Percentiles rank a stretch among this genome's conserved stretches.
phyloP scores from a whole-genome alignment of 2,329 filamentous ascomycete genomes.

The Hymenoscyphus infarciens region DNA sequence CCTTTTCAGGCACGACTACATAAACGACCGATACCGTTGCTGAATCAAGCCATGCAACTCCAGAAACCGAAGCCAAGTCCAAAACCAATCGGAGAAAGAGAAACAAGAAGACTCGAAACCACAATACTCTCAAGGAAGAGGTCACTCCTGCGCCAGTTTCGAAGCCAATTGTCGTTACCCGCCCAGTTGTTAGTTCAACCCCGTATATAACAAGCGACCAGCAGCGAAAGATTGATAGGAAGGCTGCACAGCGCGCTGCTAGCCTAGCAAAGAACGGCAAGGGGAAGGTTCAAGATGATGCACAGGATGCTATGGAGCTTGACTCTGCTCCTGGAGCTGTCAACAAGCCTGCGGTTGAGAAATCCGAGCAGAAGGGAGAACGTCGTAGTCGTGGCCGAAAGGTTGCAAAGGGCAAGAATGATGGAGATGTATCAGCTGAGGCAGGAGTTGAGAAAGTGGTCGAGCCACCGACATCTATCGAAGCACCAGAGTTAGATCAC shows the following conservation, averaged over 20 bases:
- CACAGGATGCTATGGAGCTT: neutral
- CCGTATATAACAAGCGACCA: neutral
- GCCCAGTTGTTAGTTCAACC: neutral
- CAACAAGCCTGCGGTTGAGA: neutral
- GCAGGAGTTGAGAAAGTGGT: neutral
- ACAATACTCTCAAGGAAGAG: neutral
- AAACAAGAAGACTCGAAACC: conserved; percentile 2
- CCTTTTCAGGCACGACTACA: neutral
- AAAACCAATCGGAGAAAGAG: neutral
- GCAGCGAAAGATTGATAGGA: neutral
- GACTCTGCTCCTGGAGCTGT: neutral
- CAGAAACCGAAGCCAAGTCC: neutral
- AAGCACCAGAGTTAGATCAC: too few species aligned
- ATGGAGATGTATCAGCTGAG: neutral
- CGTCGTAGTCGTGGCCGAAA: conserved; percentile 5
- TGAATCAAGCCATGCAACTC: neutral
- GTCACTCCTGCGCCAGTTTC: neutral
- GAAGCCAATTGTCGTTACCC: neutral
- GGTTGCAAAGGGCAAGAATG: neutral
- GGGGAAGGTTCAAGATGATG: neutral
- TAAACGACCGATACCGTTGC: neutral
- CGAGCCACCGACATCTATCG: neutral
- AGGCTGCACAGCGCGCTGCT: neutral
- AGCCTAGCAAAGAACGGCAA: neutral
- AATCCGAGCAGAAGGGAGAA: conserved; percentile 4